Evolutionary conservation across 805 yeast species (phyloP), one percentile per base, ranked within the genome.

Genomic region (Schwanniomyces polymorphus): DNA sequence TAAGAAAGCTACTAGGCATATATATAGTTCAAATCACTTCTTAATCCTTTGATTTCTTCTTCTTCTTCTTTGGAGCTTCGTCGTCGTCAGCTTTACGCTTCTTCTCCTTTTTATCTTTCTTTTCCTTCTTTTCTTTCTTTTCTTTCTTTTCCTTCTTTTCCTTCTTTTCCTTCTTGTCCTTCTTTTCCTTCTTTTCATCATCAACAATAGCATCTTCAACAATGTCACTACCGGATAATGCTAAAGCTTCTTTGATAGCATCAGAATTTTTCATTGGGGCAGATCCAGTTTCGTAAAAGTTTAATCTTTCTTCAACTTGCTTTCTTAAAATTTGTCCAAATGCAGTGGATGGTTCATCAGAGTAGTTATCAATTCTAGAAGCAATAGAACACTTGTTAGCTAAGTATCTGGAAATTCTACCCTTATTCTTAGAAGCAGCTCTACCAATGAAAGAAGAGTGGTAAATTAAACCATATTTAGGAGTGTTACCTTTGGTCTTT

Each of bases 351-450:
- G 99, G 97, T 68, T 86, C 88, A 68, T 94, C 99, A 48, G 97
- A 86, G 73, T 90, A 94, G 77, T 90, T 90, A 76, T 94, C 99
- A 63, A 94, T 92, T 82, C 99, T 90, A 44, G 97, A 90, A 50
- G 99, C 99, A 75, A 94, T 92, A 37, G 99, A 87, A 82, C 98
- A 92, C 76, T 94, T 94, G 86, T 94, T 94, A 57, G 99, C 99
- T 74, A 94, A 79, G 76, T 91, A 94, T 77, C 99, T 87, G 42
- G 99, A 92, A 59, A 94, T 94, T 81, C 98, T 87, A 74, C 99
- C 99, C 84, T 94, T 94, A 80, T 94, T 94, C 79, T 94, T 94
- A 56, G 95, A 85, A 53, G 91, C 78, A 50, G 99, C 99, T 72
- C 83, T 86, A 60, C 97, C 96, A 62, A 91, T 90, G 72, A 90